Conservation (phyloP, 2,329 filamentous ascomycete species). For the Pezicula radicicola region DNA sequence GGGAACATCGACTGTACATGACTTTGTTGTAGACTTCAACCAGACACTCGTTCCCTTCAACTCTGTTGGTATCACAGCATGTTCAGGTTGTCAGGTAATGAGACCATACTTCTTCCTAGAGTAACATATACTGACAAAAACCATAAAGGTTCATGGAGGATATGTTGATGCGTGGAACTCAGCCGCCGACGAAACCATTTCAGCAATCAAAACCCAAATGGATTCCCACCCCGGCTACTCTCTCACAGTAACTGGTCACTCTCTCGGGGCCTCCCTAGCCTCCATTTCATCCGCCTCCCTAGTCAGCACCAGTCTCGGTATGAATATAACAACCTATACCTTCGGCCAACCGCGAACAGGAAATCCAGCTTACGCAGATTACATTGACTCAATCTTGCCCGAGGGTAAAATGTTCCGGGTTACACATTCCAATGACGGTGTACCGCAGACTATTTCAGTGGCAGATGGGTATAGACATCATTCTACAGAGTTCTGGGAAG, state of each 20-base stretch:
- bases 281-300: constrained; percentile 1
- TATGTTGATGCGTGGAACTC: constrained; percentile 1
- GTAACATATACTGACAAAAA: background rate
- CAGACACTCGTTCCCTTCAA: background rate
- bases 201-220: constrained; percentile 1
- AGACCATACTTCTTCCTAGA: background rate
- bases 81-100: background rate
- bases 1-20: constrained; percentile 2
- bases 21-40: constrained; percentile 4
- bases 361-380: constrained; percentile 4
- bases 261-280: constrained; percentile 2
- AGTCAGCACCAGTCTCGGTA: background rate
- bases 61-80: background rate
- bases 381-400: constrained; percentile 1
- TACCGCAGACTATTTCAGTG: constrained; percentile 3
- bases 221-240: background rate
- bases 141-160: background rate
- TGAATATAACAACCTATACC: constrained; percentile 7
- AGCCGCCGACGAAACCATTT: background rate
- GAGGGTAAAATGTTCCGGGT: constrained; percentile 6
- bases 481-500: constrained; percentile 3
- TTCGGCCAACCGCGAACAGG: constrained; percentile 8
- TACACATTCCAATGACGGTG: constrained; percentile 6
- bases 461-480: constrained; percentile 3
- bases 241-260: constrained; percentile 5